Evolutionary conservation across 2,329 filamentous ascomycete genomes (phyloP), one percentile per base, ranked within the genome.

Genomic region (Stachybotrys chartarum): DNA sequence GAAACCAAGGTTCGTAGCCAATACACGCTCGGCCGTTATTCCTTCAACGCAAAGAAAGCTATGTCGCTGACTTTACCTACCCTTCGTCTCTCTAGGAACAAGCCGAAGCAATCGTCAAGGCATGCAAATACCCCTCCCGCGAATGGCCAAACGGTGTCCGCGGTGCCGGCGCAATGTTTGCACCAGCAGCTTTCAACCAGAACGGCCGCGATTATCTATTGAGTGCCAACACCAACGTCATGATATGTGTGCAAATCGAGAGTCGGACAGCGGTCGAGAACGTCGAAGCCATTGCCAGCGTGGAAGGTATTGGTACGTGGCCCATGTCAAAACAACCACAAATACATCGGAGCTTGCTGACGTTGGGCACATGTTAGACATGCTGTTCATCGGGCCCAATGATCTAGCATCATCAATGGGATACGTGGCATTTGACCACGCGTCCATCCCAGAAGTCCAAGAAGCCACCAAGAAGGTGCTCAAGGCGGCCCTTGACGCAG

Each of bases 301-400:
- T 75, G 0, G 66, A 69, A 1, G 73, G 73, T 6, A 68, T 76
- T 2, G 42, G 42, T 52, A 6, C 5, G 49, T 51, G 31, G 6
- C 16, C 14, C 24, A 12, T 42, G 10, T 42, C 35, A 3, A 14
- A 14, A 6, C 35, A 42, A 14, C 35, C 8, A 10, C 14, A 24
- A 24, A 24, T 24, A 24, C 24, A 2, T 24, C 24, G 24, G 24
- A 24, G 24, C 24, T 4, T 12, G n/a, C 46, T 30, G 46, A 48
- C 24, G 46, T 48, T 48, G n/a, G 30, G 30, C 16, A 32, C 30
- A 49, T 49, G 12, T 2, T 11, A 51, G 73, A 75, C 56, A 59
- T 74, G 50, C 61, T 75, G 24, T 75, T 75, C 60, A 70, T 75
- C 52, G 73, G 73, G 3, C 73, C 73, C 17, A 75, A 74, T 56